Conservation (phyloP, 1,284 basidiomycete species). For the Papiliotrema nemorosa region DNA sequence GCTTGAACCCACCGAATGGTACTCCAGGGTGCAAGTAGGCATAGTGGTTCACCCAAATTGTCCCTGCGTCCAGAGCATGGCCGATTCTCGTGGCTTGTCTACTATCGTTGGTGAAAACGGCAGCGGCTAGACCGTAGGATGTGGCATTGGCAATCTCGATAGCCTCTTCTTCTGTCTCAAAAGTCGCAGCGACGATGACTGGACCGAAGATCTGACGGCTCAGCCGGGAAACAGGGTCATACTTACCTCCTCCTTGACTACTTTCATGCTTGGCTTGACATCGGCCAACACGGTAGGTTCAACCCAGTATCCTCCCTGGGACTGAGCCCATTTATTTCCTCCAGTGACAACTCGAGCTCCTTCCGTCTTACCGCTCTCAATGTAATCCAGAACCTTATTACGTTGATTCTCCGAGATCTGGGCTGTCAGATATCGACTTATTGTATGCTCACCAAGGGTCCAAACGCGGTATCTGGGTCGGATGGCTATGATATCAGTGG, state of each 20-base stretch:
- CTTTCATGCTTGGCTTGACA: constrained; percentile 34
- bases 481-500: constrained; percentile 53
- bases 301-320: constrained; percentile 42
- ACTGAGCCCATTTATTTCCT: constrained; percentile 55
- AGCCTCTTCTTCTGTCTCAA: constrained; percentile 48
- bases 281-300: constrained; percentile 49
- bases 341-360: constrained; percentile 78
- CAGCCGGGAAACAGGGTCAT: background rate
- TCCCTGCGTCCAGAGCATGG: constrained; percentile 73
- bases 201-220: constrained; percentile 52
- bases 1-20: constrained; percentile 92
- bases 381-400: constrained; percentile 84
- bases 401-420: constrained; percentile 76
- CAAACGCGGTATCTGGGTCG: constrained; percentile 69
- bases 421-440: background rate
- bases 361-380: constrained; percentile 76
- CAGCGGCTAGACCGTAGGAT: constrained; percentile 81
- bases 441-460: constrained; percentile 57
- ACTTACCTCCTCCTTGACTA: constrained; percentile 42
- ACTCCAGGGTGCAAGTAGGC: constrained; percentile 74
- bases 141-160: constrained; percentile 78
- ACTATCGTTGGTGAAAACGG: constrained; percentile 79
- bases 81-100: constrained; percentile 82
- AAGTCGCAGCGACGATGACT: constrained; percentile 49
- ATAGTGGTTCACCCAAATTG: constrained; percentile 84